Evolutionary conservation across 768 basidiomycete species (phyloP).

Genomic region (Auriscalpium vulgare): DNA sequence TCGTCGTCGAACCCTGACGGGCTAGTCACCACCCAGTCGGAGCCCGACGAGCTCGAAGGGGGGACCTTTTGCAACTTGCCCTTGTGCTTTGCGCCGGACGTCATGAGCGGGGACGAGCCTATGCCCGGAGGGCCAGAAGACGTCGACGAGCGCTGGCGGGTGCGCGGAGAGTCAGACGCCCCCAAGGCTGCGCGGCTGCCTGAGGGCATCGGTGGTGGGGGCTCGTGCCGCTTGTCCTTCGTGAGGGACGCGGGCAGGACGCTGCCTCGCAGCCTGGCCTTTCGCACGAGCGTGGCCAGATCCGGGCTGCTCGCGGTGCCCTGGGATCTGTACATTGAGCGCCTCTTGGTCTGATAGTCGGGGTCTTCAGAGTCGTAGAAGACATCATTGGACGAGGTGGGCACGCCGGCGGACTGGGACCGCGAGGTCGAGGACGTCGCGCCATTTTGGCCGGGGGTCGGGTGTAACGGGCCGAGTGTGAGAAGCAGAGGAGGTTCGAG

Average conservation of each 20-base stretch:
- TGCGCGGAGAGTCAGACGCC: constrained; percentile 11
- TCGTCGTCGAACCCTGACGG: constrained; percentile 30
- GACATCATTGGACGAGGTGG: constrained; percentile 50
- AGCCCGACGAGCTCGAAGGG: constrained; percentile 23
- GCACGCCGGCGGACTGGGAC: constrained; percentile 25
- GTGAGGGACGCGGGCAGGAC: constrained; percentile 30
- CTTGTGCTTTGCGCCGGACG: constrained; percentile 23
- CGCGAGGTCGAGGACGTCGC: constrained; percentile 22
- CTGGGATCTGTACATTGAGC: constrained; percentile 80
- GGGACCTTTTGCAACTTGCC: constrained; percentile 12
- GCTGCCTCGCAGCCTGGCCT: constrained; percentile 66
- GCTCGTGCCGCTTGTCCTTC: constrained; percentile 29
- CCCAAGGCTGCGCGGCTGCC: constrained; percentile 3
- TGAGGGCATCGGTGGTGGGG: constrained; percentile 37
- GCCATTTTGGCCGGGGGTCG: constrained; percentile 29
- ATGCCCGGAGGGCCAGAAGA: constrained; percentile 23
- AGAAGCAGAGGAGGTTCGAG: too few species aligned
- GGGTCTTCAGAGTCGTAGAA: constrained; percentile 59
- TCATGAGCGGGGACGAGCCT: constrained; percentile 23
- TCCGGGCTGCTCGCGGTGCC: constrained; percentile 92
- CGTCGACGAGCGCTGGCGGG: constrained; percentile 37
- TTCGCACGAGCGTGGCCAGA: constrained; percentile 77
- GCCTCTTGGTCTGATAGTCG: constrained; percentile 65
- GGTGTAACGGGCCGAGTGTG: too few species aligned
- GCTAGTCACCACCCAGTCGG: constrained; percentile 43